A percentile compares a stretch with the other conserved stretches of the same genome.
Evolutionary conservation across 2,329 filamentous ascomycete species (phyloP).

Genomic region (Sporothrix sp.): DNA sequence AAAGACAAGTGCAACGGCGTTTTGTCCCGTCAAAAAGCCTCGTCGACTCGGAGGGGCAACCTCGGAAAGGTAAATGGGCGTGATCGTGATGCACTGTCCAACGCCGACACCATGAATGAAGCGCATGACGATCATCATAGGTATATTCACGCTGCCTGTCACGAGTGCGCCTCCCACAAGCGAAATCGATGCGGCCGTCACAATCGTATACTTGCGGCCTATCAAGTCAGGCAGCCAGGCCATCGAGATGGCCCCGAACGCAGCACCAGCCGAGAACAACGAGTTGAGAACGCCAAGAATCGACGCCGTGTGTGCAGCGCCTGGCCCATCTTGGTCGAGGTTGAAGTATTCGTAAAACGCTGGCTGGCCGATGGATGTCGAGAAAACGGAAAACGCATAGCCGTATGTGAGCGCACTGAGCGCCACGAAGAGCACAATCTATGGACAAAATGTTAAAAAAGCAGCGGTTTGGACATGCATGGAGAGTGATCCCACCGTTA

Average conservation of each 20-base stretch:
- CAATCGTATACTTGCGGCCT: not conserved
- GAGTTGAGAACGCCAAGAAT: not conserved
- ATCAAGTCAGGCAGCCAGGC: not conserved
- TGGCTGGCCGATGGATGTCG: not conserved
- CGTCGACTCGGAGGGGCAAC: constrained; percentile 5
- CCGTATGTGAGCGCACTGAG: not conserved
- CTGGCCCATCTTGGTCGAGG: not conserved
- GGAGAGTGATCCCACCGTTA: not conserved
- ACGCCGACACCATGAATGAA: constrained; percentile 11
- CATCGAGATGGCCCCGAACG: not conserved
- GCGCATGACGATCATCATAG: not conserved
- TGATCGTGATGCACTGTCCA: constrained; percentile 11
- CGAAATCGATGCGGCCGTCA: not conserved
- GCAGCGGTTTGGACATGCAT: too few species aligned
- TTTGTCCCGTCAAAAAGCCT: constrained; percentile 9
- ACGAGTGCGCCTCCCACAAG: not conserved
- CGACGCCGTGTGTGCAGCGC: not conserved
- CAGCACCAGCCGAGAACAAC: not conserved
- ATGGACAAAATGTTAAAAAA: not conserved
- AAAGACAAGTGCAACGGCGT: constrained; percentile 7
- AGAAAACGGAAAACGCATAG: not conserved
- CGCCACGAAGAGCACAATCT: not conserved
- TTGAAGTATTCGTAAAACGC: not conserved
- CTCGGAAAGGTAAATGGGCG: constrained; percentile 9
- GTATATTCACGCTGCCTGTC: not conserved